Base-by-base conservation (phyloP, 495 filamentous ascomycete genomes). In the Darksidea phi region DNA sequence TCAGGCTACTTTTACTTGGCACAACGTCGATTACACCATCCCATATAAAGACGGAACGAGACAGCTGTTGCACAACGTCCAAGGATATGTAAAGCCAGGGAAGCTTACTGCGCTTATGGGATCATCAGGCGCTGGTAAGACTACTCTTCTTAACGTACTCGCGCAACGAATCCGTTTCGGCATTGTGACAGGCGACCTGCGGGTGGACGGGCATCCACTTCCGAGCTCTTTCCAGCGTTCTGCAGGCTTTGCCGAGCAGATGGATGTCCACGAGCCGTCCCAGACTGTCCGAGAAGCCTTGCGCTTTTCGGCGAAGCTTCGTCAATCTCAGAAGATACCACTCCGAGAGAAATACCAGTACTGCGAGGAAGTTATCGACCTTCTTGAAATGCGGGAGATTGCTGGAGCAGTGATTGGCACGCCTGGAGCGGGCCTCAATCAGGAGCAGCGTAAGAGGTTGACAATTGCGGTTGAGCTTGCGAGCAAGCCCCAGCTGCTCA, bases 361-460 rank as follows among this genome's bases (percentile, higher is more conserved):
- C 55, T 79, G 82, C 21, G 77, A 82, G 36, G 76, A 79, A 26
- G 77, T 83, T 6, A 80, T 83, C 41, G 71, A 78, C 12, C 76
- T 82, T 69, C 76, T 83, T 7, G 75, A 75, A 28, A 80, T 83
- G 76, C 58, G 67, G 11, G 59, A 67, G 12, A 65, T 71, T 43
- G 71, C 70, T 23, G 54, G 75, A 41, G 72, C 73, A 0, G 36
- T 77, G 2, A 67, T 76, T 34, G 75, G 74, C 20, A 64, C 57
- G 13, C 15, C 38, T 49, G 45, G 45, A n/a, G 45, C 45, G 23
- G 61, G 68, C 28, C 66, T 77, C 10, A 74, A 71, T 25, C 62
- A 74, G 6, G 75, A 76, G 56, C 68, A 76, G 60, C 66, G 75
- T 1, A 82, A 74, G 54, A 71, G 70, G 21, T 36, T 73, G 5